These are phyloP conservation scores for Jaenimonas drosophilae DNA, from an alignment of 208 protist species.

Conservation along the genomic window DNA sequence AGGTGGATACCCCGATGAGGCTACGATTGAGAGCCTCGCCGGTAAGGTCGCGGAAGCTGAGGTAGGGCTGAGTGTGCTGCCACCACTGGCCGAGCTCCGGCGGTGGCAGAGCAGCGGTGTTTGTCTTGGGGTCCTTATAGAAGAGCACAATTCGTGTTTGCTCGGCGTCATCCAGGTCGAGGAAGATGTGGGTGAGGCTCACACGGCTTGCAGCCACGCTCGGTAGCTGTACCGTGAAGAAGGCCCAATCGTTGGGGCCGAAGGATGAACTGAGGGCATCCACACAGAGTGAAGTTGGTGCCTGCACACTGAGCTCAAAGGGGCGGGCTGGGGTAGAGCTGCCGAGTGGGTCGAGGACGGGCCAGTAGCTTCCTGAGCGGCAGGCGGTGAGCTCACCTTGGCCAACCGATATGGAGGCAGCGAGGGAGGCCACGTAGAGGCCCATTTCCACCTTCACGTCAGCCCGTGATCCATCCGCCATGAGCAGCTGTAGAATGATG, in stretches of 20 bases:
- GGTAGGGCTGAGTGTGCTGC: conserved; percentile 56
- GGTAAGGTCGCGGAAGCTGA: conserved; percentile 61
- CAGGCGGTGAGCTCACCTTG: conserved; percentile 47
- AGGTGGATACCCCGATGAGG: too few species aligned
- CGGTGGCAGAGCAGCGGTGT: conserved; percentile 17
- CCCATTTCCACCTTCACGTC: conserved; percentile 33
- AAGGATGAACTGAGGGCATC: conserved; percentile 62
- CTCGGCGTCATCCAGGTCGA: conserved; percentile 30
- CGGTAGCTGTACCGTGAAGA: conserved; percentile 49
- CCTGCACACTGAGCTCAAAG: conserved; percentile 30
- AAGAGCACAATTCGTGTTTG: too few species aligned
- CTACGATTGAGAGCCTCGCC: conserved; percentile 3
- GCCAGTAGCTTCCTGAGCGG: conserved; percentile 66
- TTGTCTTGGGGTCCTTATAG: conserved; percentile 46
- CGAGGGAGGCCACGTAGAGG: conserved; percentile 58
- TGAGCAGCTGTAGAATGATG: conserved; percentile 49
- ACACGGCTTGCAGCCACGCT: conserved; percentile 25
- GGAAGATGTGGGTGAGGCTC: conserved; percentile 28
- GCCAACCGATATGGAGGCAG: conserved; percentile 7
- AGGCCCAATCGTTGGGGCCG: conserved; percentile 73
- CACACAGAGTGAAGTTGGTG: conserved; percentile 33
- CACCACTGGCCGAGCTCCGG: conserved; percentile 39
- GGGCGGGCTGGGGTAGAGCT: conserved; percentile 46
- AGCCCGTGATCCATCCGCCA: conserved; percentile 35
- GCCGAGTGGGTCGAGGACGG: conserved; percentile 73